Evolutionary conservation across 371 early-diverging fungal species (phyloP).

Genomic region (Lichtheimia hyalospora): DNA sequence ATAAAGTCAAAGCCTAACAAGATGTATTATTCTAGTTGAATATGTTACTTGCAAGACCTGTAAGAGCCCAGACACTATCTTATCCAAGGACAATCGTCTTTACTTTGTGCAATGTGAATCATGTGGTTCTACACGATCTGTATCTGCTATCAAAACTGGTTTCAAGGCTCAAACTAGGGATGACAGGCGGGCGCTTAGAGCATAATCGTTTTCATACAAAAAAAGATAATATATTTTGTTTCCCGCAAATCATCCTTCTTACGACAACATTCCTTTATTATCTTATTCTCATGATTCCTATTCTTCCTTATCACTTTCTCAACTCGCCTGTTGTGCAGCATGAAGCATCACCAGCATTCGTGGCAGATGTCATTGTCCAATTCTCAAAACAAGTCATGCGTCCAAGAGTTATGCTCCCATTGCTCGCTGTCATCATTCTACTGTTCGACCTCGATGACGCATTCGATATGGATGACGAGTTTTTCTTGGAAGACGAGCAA

Average conservation of each 20-base stretch:
- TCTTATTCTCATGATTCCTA: slow-evolving; percentile 4
- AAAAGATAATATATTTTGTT: not conserved
- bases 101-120: slow-evolving; percentile 98
- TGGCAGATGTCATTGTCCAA: slow-evolving; percentile 37
- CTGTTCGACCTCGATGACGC: slow-evolving; percentile 46
- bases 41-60: slow-evolving; percentile 99
- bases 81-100: slow-evolving; percentile 97
- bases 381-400: slow-evolving; percentile 41
- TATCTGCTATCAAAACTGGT: slow-evolving; percentile 98
- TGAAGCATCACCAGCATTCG: slow-evolving; percentile 22
- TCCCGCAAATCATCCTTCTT: not conserved
- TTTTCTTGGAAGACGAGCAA: slow-evolving; percentile 22
- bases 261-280: not conserved
- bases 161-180: slow-evolving; percentile 88
- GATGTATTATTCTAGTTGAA: slow-evolving; percentile 62
- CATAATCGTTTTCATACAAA: slow-evolving; percentile 20
- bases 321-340: slow-evolving; percentile 3
- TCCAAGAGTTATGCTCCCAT: slow-evolving; percentile 35
- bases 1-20: not conserved
- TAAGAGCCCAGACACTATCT: slow-evolving; percentile 94
- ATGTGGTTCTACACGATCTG: slow-evolving; percentile 97
- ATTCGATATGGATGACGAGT: slow-evolving; percentile 39
- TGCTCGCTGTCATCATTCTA: slow-evolving; percentile 37
- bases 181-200: slow-evolving; percentile 61
- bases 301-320: slow-evolving; percentile 13